A percentile compares a stretch with the other conserved stretches of the same genome.
Evolutionary conservation across 805 yeast species (phyloP).

Genomic region (Zygosaccharomyces gambellarensis): DNA sequence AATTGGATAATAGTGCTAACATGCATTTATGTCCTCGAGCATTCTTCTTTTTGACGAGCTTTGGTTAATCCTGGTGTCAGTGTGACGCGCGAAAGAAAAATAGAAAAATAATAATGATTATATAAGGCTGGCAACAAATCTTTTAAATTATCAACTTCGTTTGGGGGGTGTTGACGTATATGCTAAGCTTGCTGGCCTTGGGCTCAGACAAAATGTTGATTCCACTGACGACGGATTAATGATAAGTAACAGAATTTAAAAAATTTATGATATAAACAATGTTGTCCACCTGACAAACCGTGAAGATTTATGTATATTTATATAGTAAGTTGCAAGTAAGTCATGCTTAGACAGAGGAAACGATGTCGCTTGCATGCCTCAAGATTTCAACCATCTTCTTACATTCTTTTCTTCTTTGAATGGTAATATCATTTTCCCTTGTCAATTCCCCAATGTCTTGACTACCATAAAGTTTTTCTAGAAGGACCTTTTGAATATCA

Average conservation of each 20-base stretch:
- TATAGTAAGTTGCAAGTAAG: not conserved
- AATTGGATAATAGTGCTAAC: too few relatives aligned
- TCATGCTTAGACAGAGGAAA: conserved; percentile 38
- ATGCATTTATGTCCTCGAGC: too few relatives aligned
- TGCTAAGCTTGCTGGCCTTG: not conserved
- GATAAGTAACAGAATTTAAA: not conserved
- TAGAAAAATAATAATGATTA: not conserved
- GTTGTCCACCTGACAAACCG: not conserved
- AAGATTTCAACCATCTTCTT: conserved; percentile 91
- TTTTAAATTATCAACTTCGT: too few relatives aligned
- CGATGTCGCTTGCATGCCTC: conserved; percentile 86
- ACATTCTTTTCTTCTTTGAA: conserved; percentile 92
- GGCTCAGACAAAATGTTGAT: not conserved
- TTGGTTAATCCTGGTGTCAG: not conserved
- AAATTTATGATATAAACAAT: not conserved
- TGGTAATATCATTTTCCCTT: conserved; percentile 86
- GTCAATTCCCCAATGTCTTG: conserved; percentile 72
- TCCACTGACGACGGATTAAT: not conserved
- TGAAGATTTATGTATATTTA: not conserved
- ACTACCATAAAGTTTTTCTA: conserved; percentile 79
- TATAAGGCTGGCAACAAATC: not conserved
- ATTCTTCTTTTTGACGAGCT: not conserved
- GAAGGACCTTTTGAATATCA: conserved; percentile 83
- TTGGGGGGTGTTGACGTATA: too few relatives aligned
- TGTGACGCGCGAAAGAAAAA: not conserved